Conservation (phyloP, 2,329 filamentous ascomycete genomes). For the Didymosphaeria variabile region DNA sequence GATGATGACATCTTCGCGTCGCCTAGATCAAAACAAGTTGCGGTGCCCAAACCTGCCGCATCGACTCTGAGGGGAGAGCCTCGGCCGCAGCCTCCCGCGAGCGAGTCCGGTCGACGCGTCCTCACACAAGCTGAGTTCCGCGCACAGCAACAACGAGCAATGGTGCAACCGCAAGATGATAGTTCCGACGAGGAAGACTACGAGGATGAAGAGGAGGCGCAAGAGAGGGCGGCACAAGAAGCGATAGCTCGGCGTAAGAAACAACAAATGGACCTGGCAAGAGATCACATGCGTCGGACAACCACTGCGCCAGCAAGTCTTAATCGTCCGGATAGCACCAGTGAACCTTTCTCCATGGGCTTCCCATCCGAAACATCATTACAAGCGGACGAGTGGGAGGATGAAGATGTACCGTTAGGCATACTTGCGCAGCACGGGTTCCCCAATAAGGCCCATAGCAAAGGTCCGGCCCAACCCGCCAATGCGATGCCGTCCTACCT, state of each 20-base stretch:
- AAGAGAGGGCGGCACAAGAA: conserved; percentile 44
- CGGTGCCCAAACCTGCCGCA: conserved; percentile 19
- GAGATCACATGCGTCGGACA: conserved; percentile 46
- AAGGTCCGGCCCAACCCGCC: conserved; percentile 37
- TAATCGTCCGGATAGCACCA: conserved; percentile 29
- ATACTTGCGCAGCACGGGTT: conserved; percentile 50
- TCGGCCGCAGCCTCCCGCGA: conserved; percentile 21
- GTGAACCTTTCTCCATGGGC: conserved; percentile 33
- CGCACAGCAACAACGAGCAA: conserved; percentile 39
- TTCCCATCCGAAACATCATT: conserved; percentile 48
- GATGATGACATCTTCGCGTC: conserved; percentile 46
- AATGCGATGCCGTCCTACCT: conserved; percentile 47
- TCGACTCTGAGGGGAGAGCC: conserved; percentile 23
- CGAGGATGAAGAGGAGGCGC: conserved; percentile 50
- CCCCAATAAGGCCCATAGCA: conserved; percentile 38
- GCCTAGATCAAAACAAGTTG: conserved; percentile 18
- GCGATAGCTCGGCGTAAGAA: conserved; percentile 43
- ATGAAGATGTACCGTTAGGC: conserved; percentile 51
- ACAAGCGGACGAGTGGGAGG: conserved; percentile 49
- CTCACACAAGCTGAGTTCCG: conserved; percentile 47
- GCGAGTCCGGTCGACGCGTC: conserved; percentile 32
- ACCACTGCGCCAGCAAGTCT: conserved; percentile 38
- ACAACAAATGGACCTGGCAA: conserved; percentile 45
- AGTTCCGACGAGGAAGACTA: conserved; percentile 47
- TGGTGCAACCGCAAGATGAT: conserved; percentile 37